These are phyloP conservation scores for Silene coronaria DNA, from an alignment of 179 eudicot genomes.

Conservation along the genomic window DNA sequence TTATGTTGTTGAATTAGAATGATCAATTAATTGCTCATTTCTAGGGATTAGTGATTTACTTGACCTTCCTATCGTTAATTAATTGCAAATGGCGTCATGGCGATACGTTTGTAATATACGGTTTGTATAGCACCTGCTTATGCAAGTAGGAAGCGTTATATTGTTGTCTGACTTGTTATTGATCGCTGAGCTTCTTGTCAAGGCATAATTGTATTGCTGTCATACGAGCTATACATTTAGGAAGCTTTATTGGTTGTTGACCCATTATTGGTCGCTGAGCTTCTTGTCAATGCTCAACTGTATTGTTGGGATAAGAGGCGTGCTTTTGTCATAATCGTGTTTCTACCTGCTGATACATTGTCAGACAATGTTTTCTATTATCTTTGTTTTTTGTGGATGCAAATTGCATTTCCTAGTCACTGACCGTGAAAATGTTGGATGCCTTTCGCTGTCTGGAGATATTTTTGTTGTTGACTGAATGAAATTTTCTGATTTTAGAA, in stretches of 20 bases:
- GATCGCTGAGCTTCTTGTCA: background rate
- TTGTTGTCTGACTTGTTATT: background rate
- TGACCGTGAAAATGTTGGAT: background rate
- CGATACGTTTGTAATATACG: background rate
- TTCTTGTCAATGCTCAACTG: background rate
- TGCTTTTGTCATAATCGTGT: background rate
- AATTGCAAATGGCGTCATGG: background rate
- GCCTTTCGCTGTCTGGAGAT: background rate
- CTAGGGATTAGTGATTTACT: background rate
- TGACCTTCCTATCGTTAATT: background rate
- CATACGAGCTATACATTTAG: background rate
- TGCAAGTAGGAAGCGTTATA: background rate
- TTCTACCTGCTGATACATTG: no score
- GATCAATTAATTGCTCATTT: background rate
- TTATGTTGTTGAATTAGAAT: background rate
- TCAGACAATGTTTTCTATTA: background rate
- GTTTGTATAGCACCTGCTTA: background rate
- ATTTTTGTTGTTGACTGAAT: no score
- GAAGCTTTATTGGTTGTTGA: background rate
- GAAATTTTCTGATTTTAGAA: no score
- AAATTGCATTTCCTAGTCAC: background rate
- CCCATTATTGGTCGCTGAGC: background rate
- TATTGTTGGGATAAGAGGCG: no score
- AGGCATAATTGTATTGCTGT: background rate
- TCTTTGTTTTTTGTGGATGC: background rate